Evolutionary conservation across 1,139 yeast genomes (phyloP), one percentile per base, ranked within the genome.

Genomic region (Nadsonia starkeyi-henricii): DNA sequence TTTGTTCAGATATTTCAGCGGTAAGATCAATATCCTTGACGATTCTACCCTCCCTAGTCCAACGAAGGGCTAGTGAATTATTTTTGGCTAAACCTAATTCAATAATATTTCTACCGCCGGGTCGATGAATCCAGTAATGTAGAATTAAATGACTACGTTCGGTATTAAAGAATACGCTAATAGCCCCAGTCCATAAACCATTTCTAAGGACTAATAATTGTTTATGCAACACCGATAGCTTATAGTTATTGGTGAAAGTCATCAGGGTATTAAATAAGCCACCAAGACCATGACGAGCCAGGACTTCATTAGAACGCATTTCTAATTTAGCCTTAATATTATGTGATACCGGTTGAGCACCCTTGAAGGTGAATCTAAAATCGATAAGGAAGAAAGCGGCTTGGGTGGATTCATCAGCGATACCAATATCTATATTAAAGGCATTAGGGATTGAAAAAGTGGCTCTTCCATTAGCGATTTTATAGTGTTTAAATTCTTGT

Each of bases 321-420:
- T 81, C 88, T 42, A 82, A 62, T 57, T 73, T 68, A 47, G 64
- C 67, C 54, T 74, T 71, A 37, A 73, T 60, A 12, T 53, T 56
- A 1, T 52, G 51, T 1, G 74, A 67, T 4, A 69, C 55, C 3
- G 59, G 51, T 8, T 54, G 54, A 9, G 65, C 50, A 51, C 65
- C 58, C 48, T 59, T 52, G 58, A 64, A 61, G 48, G 57, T 75
- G 52, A 86, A 77, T 51, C 77, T 72, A 63, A 88, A 83, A 61
- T 85, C 93, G 36, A 91, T 84, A 59, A 79, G 81, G 52, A 66
- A 66, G 57, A 83, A 81, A 13, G 89, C 89, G 0, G 88, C 77
- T 26, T 64, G 66, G 12, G 66, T 64, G 12, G 71, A 67, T 48
- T 81, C 84, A 53, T 83, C 79, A 1, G 81, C 81, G 2, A 85